A percentile compares a stretch with the other conserved stretches of the same genome.
Evolutionary conservation across 441 rosid species (phyloP).

Genomic region (Erodium moschatum): DNA sequence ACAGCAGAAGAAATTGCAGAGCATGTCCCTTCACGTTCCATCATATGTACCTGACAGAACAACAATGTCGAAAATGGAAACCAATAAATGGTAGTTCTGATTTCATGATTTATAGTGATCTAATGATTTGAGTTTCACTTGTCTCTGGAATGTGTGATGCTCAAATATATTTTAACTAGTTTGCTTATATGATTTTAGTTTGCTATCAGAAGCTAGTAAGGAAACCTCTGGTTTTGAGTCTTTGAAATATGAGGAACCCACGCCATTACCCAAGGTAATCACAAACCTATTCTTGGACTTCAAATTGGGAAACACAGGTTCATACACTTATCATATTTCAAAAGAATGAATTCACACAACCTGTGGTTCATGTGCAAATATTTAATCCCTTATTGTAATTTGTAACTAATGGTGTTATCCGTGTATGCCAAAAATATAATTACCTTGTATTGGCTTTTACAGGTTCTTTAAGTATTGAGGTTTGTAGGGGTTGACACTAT

Average conservation of each 20-base stretch:
- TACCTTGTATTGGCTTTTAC: neutral
- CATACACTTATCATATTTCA: neutral
- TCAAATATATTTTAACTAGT: neutral
- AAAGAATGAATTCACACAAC: neutral
- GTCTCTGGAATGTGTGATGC: constrained; percentile 4
- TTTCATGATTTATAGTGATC: neutral
- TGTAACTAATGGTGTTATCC: neutral
- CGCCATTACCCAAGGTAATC: constrained; percentile 54
- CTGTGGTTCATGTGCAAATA: neutral
- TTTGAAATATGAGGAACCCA: constrained; percentile 39
- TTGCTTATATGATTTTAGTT: constrained; percentile 26
- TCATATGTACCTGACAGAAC: constrained; percentile 38
- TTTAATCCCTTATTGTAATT: neutral
- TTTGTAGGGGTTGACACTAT: neutral
- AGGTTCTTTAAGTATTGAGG: neutral
- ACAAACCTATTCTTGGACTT: neutral
- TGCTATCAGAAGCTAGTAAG: constrained; percentile 33
- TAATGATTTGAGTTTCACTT: neutral
- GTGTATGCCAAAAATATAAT: neutral
- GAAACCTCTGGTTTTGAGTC: constrained; percentile 27
- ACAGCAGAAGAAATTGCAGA: constrained; percentile 71
- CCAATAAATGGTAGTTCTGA: constrained; percentile 34
- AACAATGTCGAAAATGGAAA: constrained; percentile 33
- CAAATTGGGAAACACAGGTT: neutral
- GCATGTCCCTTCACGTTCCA: constrained; percentile 46